These are phyloP conservation scores for Linum lewisii DNA, from an alignment of 345 rosid genomes.

Conservation along the genomic window DNA sequence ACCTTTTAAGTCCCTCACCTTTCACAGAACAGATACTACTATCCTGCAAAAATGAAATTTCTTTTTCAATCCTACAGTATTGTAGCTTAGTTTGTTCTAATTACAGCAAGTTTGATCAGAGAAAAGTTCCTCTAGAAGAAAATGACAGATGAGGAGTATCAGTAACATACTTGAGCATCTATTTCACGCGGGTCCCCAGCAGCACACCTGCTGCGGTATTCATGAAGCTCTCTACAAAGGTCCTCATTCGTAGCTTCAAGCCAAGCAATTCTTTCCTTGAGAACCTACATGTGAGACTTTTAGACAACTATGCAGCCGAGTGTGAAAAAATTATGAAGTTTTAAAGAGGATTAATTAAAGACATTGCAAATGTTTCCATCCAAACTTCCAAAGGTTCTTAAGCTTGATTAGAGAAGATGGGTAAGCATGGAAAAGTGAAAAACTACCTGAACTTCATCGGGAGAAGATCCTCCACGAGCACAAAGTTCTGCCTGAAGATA, in stretches of 20 bases:
- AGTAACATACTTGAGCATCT: constrained; percentile 59
- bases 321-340: neutral
- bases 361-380: neutral
- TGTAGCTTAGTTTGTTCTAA: neutral
- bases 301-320: neutral
- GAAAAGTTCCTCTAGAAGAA: constrained; percentile 2
- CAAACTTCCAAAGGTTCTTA: constrained; percentile 5
- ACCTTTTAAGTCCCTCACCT: constrained; percentile 82
- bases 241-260: constrained; percentile 92
- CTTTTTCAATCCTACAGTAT: constrained; percentile 1
- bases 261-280: constrained; percentile 84
- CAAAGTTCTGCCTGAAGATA: constrained; percentile 94
- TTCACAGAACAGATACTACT: constrained; percentile 50
- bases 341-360: neutral
- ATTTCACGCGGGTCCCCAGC: constrained; percentile 49
- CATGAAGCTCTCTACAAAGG: constrained; percentile 87
- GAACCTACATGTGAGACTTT: constrained; percentile 34
- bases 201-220: constrained; percentile 58
- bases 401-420: too few relatives aligned
- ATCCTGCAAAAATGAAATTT: constrained; percentile 40
- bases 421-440: too few relatives aligned
- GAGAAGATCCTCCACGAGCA: constrained; percentile 66
- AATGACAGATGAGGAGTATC: neutral
- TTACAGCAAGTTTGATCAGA: neutral
- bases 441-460: constrained; percentile 79